These are phyloP conservation scores for Chaetothyriales sp. DNA, from an alignment of 2,329 filamentous ascomycete species.

Conservation along the genomic window DNA sequence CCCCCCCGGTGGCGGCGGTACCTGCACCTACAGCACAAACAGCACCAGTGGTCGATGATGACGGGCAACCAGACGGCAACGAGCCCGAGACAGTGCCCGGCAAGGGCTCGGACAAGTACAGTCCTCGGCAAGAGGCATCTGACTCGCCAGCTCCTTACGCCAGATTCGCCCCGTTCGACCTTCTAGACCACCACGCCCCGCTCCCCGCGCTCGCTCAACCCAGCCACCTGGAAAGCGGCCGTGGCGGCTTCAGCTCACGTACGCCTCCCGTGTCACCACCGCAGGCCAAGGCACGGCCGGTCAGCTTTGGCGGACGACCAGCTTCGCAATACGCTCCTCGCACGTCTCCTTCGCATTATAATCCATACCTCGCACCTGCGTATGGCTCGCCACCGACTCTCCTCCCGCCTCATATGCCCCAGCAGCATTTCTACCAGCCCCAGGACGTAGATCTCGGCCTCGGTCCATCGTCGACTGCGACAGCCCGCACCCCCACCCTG, in stretches of 20 bases:
- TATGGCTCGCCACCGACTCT: slow-evolving; percentile 42
- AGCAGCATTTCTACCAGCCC: slow-evolving; percentile 61
- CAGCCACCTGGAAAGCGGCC: slow-evolving; percentile 18
- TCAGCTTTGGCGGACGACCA: slow-evolving; percentile 28
- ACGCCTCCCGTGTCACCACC: slow-evolving; percentile 31
- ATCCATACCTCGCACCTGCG: slow-evolving; percentile 24
- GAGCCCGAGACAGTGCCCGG: slow-evolving; percentile 6
- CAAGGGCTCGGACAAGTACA: slow-evolving; percentile 17
- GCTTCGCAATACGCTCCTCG: slow-evolving; percentile 17
- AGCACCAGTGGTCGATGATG: no score
- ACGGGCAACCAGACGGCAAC: neutral
- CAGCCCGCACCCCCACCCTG: slow-evolving; percentile 41
- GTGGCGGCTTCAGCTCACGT: slow-evolving; percentile 26
- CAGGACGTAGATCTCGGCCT: slow-evolving; percentile 53
- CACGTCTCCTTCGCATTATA: slow-evolving; percentile 20
- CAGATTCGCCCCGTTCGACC: slow-evolving; percentile 9
- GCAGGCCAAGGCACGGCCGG: slow-evolving; percentile 24
- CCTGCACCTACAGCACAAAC: no score
- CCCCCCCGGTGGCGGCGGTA: neutral
- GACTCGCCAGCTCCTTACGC: slow-evolving; percentile 7
- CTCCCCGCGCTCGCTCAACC: neutral
- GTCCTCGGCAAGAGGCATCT: slow-evolving; percentile 12
- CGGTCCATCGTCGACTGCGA: slow-evolving; percentile 33
- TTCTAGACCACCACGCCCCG: slow-evolving; percentile 5
- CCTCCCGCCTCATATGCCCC: slow-evolving; percentile 59